Percentiles rank a stretch among this genome's conserved stretches.
Evolutionary conservation across 2,329 filamentous ascomycete genomes (phyloP).

Genomic region (Pseudocercospora ulei): DNA sequence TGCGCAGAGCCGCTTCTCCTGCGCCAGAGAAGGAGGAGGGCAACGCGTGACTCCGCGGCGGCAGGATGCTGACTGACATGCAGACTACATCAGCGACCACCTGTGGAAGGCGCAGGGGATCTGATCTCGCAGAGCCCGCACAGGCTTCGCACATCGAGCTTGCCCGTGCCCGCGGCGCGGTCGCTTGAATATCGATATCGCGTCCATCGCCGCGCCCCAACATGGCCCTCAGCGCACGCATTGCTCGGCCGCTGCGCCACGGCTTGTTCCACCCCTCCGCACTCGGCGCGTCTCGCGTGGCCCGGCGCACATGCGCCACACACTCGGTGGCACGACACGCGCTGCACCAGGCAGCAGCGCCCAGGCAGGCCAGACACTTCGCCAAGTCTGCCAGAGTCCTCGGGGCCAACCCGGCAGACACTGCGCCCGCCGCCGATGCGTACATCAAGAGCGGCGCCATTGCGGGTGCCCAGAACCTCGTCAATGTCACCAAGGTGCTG

Average conservation of each 20-base stretch:
- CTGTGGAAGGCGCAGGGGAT: constrained; percentile 58
- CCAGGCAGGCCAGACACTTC: constrained; percentile 25
- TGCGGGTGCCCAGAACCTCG: constrained; percentile 61
- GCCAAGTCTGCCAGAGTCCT: constrained; percentile 24
- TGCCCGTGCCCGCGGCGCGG: too few species aligned
- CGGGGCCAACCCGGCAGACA: constrained; percentile 46
- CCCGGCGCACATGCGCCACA: constrained; percentile 29
- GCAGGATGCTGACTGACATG: constrained; percentile 5
- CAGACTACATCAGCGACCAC: constrained; percentile 60
- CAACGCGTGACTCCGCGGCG: too few species aligned
- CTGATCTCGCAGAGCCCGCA: constrained; percentile 33
- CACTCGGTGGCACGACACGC: constrained; percentile 17
- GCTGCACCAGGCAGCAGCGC: constrained; percentile 17
- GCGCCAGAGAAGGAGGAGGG: too few species aligned
- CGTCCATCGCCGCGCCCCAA: background rate
- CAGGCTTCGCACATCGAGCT: background rate
- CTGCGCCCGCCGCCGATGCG: constrained; percentile 70
- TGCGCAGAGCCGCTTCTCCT: constrained; percentile 7
- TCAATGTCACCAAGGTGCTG: constrained; percentile 92
- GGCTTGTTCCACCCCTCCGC: constrained; percentile 26
- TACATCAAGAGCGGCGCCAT: constrained; percentile 84
- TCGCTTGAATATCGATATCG: too few species aligned
- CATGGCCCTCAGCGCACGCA: constrained; percentile 33
- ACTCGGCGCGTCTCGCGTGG: constrained; percentile 23
- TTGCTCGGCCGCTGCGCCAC: constrained; percentile 30